These are phyloP conservation scores for Ananas comosus DNA, from an alignment of 176 grass and related monocot species.

Conservation along the genomic window DNA sequence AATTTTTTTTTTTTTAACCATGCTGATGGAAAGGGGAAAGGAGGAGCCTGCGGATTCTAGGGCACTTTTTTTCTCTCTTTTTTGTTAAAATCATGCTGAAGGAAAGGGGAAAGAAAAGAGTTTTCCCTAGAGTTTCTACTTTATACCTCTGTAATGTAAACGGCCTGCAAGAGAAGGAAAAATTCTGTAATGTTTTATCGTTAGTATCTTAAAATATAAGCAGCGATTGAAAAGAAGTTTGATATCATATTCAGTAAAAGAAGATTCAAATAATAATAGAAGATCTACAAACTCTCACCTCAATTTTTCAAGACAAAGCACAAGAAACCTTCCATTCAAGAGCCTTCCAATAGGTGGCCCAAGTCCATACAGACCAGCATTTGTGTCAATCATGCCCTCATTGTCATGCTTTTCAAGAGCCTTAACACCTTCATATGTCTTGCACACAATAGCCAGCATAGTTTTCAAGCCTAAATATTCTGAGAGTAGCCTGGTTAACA, in stretches of 20 bases:
- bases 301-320: slow-evolving; percentile 80
- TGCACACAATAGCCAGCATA: slow-evolving; percentile 88
- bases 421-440: slow-evolving; percentile 60
- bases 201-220: not conserved
- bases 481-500: slow-evolving; percentile 42
- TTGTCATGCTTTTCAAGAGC: slow-evolving; percentile 65
- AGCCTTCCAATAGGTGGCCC: slow-evolving; percentile 33
- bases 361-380: slow-evolving; percentile 48
- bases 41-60: too few species aligned
- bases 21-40: too few species aligned
- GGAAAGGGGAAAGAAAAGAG: too few species aligned
- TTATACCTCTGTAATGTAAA: too few species aligned
- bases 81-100: too few species aligned
- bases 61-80: too few species aligned
- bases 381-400: slow-evolving; percentile 54
- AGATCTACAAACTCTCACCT: slow-evolving; percentile 27
- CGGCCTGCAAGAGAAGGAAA: slow-evolving; percentile 42
- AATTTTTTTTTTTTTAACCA: too few species aligned
- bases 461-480: slow-evolving; percentile 76
- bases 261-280: not conserved
- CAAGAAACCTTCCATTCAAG: slow-evolving; percentile 52
- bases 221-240: not conserved
- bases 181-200: not conserved
- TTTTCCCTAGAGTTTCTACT: too few species aligned
- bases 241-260: not conserved